These are phyloP conservation scores for Podila minutissima DNA, from an alignment of 192 early-diverging fungal species.

Conservation along the genomic window DNA sequence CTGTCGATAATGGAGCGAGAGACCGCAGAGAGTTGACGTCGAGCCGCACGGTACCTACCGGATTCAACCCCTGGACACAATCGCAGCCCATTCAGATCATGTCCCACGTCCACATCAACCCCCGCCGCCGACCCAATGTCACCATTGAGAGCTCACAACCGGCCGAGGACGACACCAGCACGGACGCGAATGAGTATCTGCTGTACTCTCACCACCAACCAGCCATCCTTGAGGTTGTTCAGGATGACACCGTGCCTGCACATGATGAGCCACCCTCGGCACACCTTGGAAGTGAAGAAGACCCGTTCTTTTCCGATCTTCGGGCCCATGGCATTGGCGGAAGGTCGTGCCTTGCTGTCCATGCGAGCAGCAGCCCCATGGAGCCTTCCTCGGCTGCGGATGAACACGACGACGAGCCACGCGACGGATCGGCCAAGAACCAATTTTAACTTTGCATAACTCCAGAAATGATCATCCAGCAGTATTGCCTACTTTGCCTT, in stretches of 20 bases:
- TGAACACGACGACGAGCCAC: too few species aligned
- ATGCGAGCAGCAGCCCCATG: neutral
- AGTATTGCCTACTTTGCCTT: too few species aligned
- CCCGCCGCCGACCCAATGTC: neutral
- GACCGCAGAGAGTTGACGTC: too few species aligned
- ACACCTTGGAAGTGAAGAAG: neutral
- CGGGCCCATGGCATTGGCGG: neutral
- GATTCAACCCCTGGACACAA: too few species aligned
- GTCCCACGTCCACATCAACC: too few species aligned
- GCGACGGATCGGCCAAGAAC: too few species aligned
- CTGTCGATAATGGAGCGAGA: too few species aligned
- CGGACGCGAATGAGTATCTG: neutral
- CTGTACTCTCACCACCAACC: neutral
- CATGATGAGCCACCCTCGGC: neutral
- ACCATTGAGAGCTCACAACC: neutral
- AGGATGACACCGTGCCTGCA: neutral
- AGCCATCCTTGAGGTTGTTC: neutral
- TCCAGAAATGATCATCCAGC: too few species aligned
- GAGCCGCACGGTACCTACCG: too few species aligned
- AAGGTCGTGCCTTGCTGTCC: neutral
- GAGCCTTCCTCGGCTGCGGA: too few species aligned
- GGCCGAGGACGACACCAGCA: neutral
- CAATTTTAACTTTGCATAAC: too few species aligned
- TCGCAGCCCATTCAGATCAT: too few species aligned
- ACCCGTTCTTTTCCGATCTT: neutral